Evolutionary conservation across 208 protist genomes (phyloP), one percentile per base, ranked within the genome.

Genomic region (Wallacemonas collosoma): DNA sequence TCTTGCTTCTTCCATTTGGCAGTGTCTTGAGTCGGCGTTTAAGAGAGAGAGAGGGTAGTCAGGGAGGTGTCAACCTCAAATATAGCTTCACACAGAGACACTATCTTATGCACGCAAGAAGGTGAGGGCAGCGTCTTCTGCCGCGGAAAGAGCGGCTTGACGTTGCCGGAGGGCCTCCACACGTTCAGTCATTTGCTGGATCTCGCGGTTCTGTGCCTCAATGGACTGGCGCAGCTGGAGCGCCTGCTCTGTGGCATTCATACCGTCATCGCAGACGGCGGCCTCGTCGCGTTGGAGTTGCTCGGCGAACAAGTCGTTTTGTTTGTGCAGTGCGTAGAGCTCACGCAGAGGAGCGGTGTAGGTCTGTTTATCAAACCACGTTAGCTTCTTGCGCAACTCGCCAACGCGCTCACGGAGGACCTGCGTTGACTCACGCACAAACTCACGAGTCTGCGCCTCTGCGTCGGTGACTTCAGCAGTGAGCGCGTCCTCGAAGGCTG

Each of bases 351-450:
- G 76, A 38, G 64, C 54, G 36, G 87, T 71, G 55, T 80, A 77
- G 2, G 71, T 68, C 71, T 89, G 84, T 57, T 79, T 77, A 36
- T 66, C 45, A 35, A 89, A 76, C 84, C 84, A 89, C 48, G 71
- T 67, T 71, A 85, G 47, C 62, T 86, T 85, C 58, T 89, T 89
- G n/a, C 76, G 35, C 57, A 64, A 39, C 64, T 88, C 83, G 3
- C 17, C 45, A 35, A 60, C 56, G 47, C 75, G 77, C 14, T 74
- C 54, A 53, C 17, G 72, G 70, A 85, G 67, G 45, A 67, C 36
- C 44, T 40, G 38, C 39, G 68, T 11, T 44, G 47, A 26, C 36
- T 44, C 47, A 12, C 17, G 8, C 60, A 71, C 60, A 68, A 75
- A 75, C 54, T 75, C 78, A 47, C 43, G 56, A 11, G 35, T 54